Percentiles rank a stretch among this genome's conserved stretches.
phyloP scores from a whole-genome alignment of 75 land plant genomes.

The Sequoiadendron giganteum region DNA sequence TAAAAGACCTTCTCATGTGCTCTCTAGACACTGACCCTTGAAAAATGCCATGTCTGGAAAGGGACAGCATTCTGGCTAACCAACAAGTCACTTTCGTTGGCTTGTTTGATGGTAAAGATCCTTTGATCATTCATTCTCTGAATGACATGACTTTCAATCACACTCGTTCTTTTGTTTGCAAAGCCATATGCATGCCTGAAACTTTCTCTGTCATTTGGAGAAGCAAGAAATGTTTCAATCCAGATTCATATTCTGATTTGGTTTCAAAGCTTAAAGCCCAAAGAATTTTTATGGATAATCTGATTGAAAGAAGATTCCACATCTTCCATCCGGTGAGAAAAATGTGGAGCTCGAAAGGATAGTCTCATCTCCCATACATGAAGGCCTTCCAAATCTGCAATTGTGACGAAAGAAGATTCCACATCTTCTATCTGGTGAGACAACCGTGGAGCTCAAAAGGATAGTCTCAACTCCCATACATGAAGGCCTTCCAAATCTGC shows the following conservation, averaged over 20 bases:
- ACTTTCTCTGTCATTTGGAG: slow-evolving; percentile 15
- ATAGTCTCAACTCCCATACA: too few relatives aligned
- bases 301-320: slow-evolving; percentile 90
- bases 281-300: slow-evolving; percentile 83
- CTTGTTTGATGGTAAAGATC: slow-evolving; percentile 4
- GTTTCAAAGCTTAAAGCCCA: slow-evolving; percentile 61
- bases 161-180: slow-evolving; percentile 35
- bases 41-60: too few relatives aligned
- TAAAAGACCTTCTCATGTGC: too few relatives aligned
- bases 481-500: too few relatives aligned
- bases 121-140: slow-evolving; percentile 76
- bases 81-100: not conserved
- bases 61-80: slow-evolving; percentile 11
- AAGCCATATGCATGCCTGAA: slow-evolving; percentile 19
- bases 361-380: too few relatives aligned
- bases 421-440: too few relatives aligned
- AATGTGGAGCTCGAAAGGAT: too few relatives aligned
- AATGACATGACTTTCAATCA: slow-evolving; percentile 57
- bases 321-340: too few relatives aligned
- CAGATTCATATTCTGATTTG: slow-evolving; percentile 60
- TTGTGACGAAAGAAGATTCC: too few relatives aligned
- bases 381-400: too few relatives aligned
- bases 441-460: too few relatives aligned
- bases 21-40: too few relatives aligned
- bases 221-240: not conserved